Percentiles rank a stretch among this genome's conserved stretches.
phyloP scores from a whole-genome alignment of 1,284 basidiomycete species.

The Vanrija sp. region DNA sequence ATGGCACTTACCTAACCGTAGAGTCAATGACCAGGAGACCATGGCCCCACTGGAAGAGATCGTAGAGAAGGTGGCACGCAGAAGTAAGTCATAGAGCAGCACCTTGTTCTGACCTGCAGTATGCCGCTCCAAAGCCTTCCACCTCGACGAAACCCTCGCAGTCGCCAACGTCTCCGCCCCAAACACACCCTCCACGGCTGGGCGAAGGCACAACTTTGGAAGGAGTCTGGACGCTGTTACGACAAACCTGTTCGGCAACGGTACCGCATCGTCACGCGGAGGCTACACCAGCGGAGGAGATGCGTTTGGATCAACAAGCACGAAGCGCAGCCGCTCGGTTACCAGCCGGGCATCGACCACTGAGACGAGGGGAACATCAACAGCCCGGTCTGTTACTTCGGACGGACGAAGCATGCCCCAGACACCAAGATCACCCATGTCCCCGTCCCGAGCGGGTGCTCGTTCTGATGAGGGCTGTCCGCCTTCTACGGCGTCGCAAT shows the following conservation, averaged over 20 bases:
- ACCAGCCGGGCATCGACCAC: conserved; percentile 32
- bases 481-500: neutral
- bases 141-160: no score
- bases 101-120: no score
- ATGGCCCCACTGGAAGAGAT: no score
- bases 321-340: conserved; percentile 23
- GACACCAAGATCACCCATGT: conserved; percentile 2
- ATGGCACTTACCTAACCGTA: neutral
- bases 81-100: neutral
- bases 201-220: conserved; percentile 50
- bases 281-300: conserved; percentile 13
- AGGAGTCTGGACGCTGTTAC: conserved; percentile 51
- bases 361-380: conserved; percentile 18
- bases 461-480: neutral
- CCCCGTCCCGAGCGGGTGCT: neutral
- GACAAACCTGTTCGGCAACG: conserved; percentile 42
- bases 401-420: conserved; percentile 7
- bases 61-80: neutral
- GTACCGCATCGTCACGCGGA: conserved; percentile 30
- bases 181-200: no score
- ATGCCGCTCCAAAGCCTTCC: no score
- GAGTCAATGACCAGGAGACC: no score
- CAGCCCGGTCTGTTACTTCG: conserved; percentile 15
- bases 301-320: conserved; percentile 28
- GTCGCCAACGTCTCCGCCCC: no score